Evolutionary conservation across 1,284 basidiomycete species (phyloP), one percentile per base, ranked within the genome.

Genomic region (Vanrija humicola): DNA sequence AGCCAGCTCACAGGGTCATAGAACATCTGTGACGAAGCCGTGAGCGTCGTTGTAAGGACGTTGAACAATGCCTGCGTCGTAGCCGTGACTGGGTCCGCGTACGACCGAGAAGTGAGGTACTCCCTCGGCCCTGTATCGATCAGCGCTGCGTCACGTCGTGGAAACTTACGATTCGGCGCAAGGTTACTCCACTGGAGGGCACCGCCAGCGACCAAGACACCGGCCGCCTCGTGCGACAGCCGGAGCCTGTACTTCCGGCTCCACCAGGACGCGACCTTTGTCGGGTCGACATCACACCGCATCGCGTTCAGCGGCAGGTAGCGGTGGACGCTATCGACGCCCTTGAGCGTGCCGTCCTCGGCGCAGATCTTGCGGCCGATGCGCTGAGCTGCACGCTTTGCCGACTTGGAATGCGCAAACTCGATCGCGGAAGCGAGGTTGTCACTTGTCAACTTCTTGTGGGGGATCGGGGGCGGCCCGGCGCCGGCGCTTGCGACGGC

Each of bases 401-500:
- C 81, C 14, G 64, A 59, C 1, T 77, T 74, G 38, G 80, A 79
- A 9, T 81, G 70, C 0, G 81, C 80, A 59, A 77, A 80, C 44
- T 73, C 71, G 59, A 88, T 80, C 0, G 82, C 85, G 10, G 79
- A 78, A 3, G 79, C 75, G 28, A 88, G 74, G 25, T 76, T 82
- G n/a, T 82, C 78, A 0, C 75, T 76, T 14, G 72, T 79, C 6
- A 87, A 74, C 26, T 81, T 68, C 53, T 81, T 82, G 40, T 83
- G 80, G 7, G 81, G 82, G 50, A 85, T 84, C 4, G 84, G 84
- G 34, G 77, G 71, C 0, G 84, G 84, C 6, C 86, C 86, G 1
- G 84, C 85, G 9, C 83, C 84, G 16, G 84, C 81, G 55, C 78
- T 78, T 49, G 83, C 75, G n/a, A 87, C 83, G 81, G 86, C 86